Evolutionary conservation across 2,329 filamentous ascomycete species (phyloP), one percentile per base, ranked within the genome.

Genomic region (Aspergillus sp.): DNA sequence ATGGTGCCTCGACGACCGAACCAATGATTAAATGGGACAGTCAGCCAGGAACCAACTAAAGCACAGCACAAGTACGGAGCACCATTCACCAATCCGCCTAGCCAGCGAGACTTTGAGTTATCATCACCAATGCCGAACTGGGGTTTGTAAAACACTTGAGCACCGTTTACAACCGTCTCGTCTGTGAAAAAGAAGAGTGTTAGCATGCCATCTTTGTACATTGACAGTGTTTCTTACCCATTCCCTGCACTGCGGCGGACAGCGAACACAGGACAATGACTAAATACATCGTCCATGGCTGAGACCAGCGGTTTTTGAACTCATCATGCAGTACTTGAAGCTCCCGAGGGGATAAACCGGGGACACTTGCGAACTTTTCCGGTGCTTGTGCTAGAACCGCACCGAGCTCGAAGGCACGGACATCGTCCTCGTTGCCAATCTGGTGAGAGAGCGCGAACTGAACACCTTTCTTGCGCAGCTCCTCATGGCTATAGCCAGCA

Each of bases 1-100:
- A 91, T 90, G 12, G 83, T 87, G 9, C 86, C 85, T 2, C 84
- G 76, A 39, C 85, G 79, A 9, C 86, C 86, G 49, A 88, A 83
- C 47, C 59, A 70, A 43, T 81, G 78, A 65, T 89, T 89, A 63
- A 88, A 76, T 1, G 86, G 85, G 32, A 83, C 80, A 0, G 83
- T 88, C 37, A 85, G 70, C 85, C 86, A 89, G 64, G 84, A 88
- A 13, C 85, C 83, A 38, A 85, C 62, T 35, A 87, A 65, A 4
- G 83, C 82, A 51, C 81, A 88, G 66, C 81, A 81, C 19, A 88
- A 74, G 44, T 75, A 75, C 1, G 72, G 72, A 2, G 72, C 71
- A 1, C 72, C 73, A 58, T 87, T 87, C 32, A 77, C 69, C 6
- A 85, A 72, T 10, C 81, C 84, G 4, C 78, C 60, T 2, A 86